Conservation (phyloP, 2,329 filamentous ascomycete genomes). For the Monilinia vaccinii-corymbosi region DNA sequence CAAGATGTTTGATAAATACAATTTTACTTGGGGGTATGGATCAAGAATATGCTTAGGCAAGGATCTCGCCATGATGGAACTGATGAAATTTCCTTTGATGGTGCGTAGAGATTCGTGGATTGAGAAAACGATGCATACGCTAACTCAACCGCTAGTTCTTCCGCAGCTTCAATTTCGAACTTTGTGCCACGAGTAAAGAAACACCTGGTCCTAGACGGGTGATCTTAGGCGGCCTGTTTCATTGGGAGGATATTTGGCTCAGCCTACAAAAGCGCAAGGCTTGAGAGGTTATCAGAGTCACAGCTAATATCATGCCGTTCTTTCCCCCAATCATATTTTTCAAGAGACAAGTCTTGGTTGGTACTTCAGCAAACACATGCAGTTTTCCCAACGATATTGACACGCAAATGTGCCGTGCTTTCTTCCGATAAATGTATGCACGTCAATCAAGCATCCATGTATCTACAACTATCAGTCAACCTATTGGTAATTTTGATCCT, state of each 20-base stretch:
- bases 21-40: constrained; percentile 7
- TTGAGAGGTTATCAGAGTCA: not conserved
- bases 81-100: not conserved
- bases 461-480: no score
- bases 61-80: constrained; percentile 4
- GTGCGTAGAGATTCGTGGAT: not conserved
- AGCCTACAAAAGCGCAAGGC: not conserved
- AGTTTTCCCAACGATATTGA: no score
- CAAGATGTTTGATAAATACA: not conserved
- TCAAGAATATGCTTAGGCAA: constrained; percentile 4
- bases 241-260: constrained; percentile 1
- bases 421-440: no score
- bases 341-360: no score
- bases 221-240: not conserved
- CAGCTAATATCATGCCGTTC: not conserved
- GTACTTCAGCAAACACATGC: not conserved
- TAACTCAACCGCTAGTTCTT: not conserved
- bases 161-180: not conserved
- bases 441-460: no score
- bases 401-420: no score
- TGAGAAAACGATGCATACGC: not conserved
- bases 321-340: not conserved
- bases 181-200: not conserved
- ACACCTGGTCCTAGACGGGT: not conserved
- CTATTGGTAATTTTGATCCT: no score